These are phyloP conservation scores for Globisporangium yorkense DNA, from an alignment of 352 stramenopile genomes.

Conservation along the genomic window DNA sequence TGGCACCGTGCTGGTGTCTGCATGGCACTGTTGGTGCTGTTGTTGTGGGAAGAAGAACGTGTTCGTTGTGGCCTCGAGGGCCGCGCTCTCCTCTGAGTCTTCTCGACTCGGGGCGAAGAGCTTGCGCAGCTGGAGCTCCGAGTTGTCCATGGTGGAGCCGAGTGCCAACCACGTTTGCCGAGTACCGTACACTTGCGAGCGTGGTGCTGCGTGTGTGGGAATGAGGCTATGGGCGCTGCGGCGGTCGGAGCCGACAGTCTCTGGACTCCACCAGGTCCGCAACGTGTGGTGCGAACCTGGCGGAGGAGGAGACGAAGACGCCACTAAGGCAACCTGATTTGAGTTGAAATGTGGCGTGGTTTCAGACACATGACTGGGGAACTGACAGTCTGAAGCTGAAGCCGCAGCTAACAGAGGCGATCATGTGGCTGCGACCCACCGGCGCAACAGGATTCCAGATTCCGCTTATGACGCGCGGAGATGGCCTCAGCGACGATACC, in stretches of 20 bases:
- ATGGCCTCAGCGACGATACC: no score
- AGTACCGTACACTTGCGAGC: not conserved
- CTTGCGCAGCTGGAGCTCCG: constrained; percentile 1
- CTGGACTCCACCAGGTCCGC: not conserved
- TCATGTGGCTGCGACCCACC: no score
- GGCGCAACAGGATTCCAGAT: no score
- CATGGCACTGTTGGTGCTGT: not conserved
- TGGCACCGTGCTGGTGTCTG: not conserved
- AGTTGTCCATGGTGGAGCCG: constrained; percentile 1
- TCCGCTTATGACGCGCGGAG: no score
- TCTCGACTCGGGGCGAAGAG: constrained; percentile 4
- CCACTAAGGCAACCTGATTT: not conserved
- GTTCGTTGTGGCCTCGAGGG: no score
- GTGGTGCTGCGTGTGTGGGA: constrained; percentile 17
- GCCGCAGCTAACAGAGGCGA: no score
- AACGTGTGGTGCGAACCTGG: not conserved
- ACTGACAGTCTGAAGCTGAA: no score
- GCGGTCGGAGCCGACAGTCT: not conserved
- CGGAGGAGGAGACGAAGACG: not conserved
- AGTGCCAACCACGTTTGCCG: not conserved
- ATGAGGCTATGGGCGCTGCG: not conserved
- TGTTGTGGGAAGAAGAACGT: constrained; percentile 5
- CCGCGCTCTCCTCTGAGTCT: not conserved
- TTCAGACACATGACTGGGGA: no score
- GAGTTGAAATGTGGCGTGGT: not conserved